Percentiles rank a stretch among this genome's conserved stretches.
Conservation (phyloP, 768 basidiomycete species). For the Agaricus blazei region DNA sequence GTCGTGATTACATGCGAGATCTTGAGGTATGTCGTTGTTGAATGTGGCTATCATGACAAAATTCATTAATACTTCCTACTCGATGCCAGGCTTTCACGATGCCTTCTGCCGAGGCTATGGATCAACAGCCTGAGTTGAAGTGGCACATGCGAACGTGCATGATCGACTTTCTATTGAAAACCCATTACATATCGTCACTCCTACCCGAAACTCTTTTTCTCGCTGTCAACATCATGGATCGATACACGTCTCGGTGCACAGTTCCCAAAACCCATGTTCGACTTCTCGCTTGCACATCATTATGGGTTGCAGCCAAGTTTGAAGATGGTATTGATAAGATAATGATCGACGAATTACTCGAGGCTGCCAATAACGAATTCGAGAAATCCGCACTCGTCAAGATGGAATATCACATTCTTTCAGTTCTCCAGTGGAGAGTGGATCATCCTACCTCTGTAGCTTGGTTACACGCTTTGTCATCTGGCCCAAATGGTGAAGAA, state of each 20-base stretch:
- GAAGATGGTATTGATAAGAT: slow-evolving; percentile 98
- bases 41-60: background rate
- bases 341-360: slow-evolving; percentile 85
- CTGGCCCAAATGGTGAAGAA: slow-evolving; percentile 71
- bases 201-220: slow-evolving; percentile 97
- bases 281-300: slow-evolving; percentile 93
- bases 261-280: slow-evolving; percentile 99
- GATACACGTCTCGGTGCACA: slow-evolving; percentile 95
- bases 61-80: slow-evolving; percentile 12
- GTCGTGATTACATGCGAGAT: slow-evolving; percentile 87
- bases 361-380: slow-evolving; percentile 93
- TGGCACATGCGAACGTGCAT: slow-evolving; percentile 99
- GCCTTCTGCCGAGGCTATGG: slow-evolving; percentile 90
- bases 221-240: slow-evolving; percentile 96
- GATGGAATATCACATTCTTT: slow-evolving; percentile 96
- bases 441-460: slow-evolving; percentile 97
- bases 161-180: slow-evolving; percentile 96
- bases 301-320: slow-evolving; percentile 99
- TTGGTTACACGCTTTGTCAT: slow-evolving; percentile 84
- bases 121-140: slow-evolving; percentile 95
- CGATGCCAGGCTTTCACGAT: slow-evolving; percentile 65
- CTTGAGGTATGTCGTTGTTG: slow-evolving; percentile 78
- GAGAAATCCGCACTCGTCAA: slow-evolving; percentile 96
- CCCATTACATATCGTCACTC: slow-evolving; percentile 93
- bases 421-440: slow-evolving; percentile 94